Conservation (phyloP, 345 rosid species). For the Salix viminalis region DNA sequence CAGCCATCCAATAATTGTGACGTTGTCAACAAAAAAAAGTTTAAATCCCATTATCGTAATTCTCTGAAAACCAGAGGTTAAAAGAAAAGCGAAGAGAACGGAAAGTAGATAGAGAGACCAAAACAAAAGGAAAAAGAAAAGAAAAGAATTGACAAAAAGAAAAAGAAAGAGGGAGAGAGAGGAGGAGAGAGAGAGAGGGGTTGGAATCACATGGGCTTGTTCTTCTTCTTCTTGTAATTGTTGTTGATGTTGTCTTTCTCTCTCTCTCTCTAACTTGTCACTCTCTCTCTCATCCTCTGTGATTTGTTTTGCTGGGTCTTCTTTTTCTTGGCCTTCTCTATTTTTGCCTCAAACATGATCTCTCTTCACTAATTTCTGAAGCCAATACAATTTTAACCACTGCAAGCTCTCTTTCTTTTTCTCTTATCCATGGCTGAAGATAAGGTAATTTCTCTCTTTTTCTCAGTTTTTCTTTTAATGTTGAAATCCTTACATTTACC, state of each 20-base stretch:
- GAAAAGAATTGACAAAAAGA: slow-evolving; percentile 1
- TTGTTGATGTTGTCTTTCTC: not conserved
- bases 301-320: not conserved
- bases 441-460: slow-evolving; percentile 42
- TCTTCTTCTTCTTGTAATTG: slow-evolving; percentile 12
- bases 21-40: not conserved
- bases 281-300: slow-evolving; percentile 1
- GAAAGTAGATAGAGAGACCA: slow-evolving; percentile 26
- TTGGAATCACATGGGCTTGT: slow-evolving; percentile 26
- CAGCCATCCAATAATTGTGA: not conserved
- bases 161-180: slow-evolving; percentile 18
- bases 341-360: not conserved
- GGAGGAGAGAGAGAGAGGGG: slow-evolving; percentile 11
- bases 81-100: slow-evolving; percentile 32
- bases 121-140: not conserved
- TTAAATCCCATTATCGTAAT: slow-evolving; percentile 8
- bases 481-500: not conserved
- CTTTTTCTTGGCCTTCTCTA: not conserved
- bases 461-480: not conserved
- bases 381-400: not conserved
- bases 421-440: slow-evolving; percentile 61
- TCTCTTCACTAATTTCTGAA: not conserved
- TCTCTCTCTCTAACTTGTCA: not conserved
- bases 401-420: not conserved
- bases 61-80: not conserved